Base-by-base conservation (phyloP, 1,139 yeast genomes). In the Sugiyamaella castrensis region DNA sequence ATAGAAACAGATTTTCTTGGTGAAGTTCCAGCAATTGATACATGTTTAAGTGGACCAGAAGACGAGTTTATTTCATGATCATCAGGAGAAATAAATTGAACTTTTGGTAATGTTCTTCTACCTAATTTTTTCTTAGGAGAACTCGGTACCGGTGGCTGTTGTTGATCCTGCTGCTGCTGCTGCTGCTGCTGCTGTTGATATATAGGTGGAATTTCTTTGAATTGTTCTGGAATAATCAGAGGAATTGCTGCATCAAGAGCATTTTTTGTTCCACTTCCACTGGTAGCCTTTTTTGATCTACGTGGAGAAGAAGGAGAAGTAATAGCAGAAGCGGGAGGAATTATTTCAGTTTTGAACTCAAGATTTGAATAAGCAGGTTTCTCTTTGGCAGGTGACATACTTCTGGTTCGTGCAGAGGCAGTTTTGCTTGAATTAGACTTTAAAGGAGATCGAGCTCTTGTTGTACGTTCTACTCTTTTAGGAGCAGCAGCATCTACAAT, bases 401-500 rank as follows among this genome's bases (percentile, higher is more conserved):
- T 32, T 13, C 40, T n/a, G 9, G 46, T 35, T 27, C 52, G 37
- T 41, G 36, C 36, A 19, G 15, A 24, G 16, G 19, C 42, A n/a
- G 26, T 13, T 12, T 36, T 15, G 32, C 7, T 13, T 5, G 38
- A 31, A 12, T 33, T 6, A 7, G 31, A 4, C 43, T 51, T 53
- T 11, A 46, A 49, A 8, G 61, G 63, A 19, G 65, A 53, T n/a
- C 48, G 51, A 12, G 64, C 52, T 2, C 62, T 51, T 40, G 56
- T 48, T 11, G 46, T 36, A n/a, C n/a, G n/a, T n/a, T n/a, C n/a
- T n/a, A n/a, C n/a, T 8, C 59, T 46, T 32, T 53, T 48, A 34
- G 62, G 56, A 15, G 62, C 63, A 12, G 59, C 51, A 1, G 66
- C 71, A 48, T 69, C 66, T 11, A 65, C 66, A 34, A 71, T 64